A percentile compares a stretch with the other conserved stretches of the same genome.
These are phyloP conservation scores for Alternaria solani DNA, from an alignment of 2,329 filamentous ascomycete species.

Conservation along the genomic window DNA sequence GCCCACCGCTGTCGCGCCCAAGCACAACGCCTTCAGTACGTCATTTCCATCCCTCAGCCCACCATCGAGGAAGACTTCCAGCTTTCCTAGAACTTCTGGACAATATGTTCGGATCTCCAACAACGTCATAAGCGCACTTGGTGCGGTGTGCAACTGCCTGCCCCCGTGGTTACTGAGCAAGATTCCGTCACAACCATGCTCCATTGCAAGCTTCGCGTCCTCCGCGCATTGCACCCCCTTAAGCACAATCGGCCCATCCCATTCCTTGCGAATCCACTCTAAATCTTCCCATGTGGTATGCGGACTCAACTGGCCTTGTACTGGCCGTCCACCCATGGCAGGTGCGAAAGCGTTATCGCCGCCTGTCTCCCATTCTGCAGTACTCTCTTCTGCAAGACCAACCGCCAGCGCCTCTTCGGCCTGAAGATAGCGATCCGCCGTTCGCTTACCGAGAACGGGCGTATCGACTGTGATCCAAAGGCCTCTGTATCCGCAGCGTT, in stretches of 20 bases:
- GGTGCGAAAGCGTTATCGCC: slow-evolving; percentile 64
- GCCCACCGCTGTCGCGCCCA: slow-evolving; percentile 51
- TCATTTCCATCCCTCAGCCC: slow-evolving; percentile 50
- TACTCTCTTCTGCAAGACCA: slow-evolving; percentile 60
- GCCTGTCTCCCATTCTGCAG: slow-evolving; percentile 60
- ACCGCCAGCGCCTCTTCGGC: slow-evolving; percentile 60
- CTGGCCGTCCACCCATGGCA: slow-evolving; percentile 62
- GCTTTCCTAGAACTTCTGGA: slow-evolving; percentile 46
- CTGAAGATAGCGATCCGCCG: slow-evolving; percentile 45
- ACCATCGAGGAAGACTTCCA: slow-evolving; percentile 51
- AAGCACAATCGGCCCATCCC: slow-evolving; percentile 53
- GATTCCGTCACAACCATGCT: slow-evolving; percentile 57
- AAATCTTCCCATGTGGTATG: slow-evolving; percentile 61
- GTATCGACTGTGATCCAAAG: slow-evolving; percentile 51
- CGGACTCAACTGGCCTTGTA: slow-evolving; percentile 47
- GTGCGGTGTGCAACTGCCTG: slow-evolving; percentile 58
- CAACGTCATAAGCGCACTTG: slow-evolving; percentile 48
- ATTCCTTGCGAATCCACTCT: slow-evolving; percentile 53
- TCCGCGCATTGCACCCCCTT: slow-evolving; percentile 57
- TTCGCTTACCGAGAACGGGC: slow-evolving; percentile 46
- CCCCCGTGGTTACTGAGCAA: slow-evolving; percentile 64
- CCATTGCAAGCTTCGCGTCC: slow-evolving; percentile 56
- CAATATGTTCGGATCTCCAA: slow-evolving; percentile 50
- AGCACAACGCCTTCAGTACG: slow-evolving; percentile 50
- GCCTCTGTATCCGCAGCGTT: slow-evolving; percentile 44